Conservation (phyloP, 148 eudicot species). For the Dysphania ambrosioides region DNA sequence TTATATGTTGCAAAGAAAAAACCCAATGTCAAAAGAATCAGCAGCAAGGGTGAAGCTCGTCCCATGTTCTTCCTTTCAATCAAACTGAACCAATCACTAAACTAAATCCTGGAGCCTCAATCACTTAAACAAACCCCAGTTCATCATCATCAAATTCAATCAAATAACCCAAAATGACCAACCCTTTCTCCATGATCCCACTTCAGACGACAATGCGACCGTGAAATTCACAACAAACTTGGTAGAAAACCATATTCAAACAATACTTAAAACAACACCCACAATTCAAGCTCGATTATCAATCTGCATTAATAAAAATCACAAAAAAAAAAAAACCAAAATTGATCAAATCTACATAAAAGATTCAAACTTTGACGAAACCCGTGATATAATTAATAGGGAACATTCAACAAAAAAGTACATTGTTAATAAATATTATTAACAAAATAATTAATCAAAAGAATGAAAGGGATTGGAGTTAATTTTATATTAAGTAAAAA, state of each 20-base stretch:
- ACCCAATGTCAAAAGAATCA: conserved; percentile 59
- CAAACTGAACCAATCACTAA: conserved; percentile 24
- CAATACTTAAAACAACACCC: conserved; percentile 14
- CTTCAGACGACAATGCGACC: conserved; percentile 1
- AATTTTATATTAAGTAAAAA: background rate
- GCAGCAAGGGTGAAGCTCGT: conserved; percentile 46
- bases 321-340: conserved; percentile 21
- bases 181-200: conserved; percentile 14
- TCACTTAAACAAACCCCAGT: conserved; percentile 11
- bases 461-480: conserved; percentile 19
- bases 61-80: conserved; percentile 62
- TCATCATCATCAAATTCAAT: conserved; percentile 14
- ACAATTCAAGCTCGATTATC: conserved; percentile 27
- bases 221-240: background rate
- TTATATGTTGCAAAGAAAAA: conserved; percentile 78
- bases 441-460: conserved; percentile 10
- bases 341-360: conserved; percentile 3
- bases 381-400: background rate
- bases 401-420: background rate
- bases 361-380: conserved; percentile 20
- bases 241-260: conserved; percentile 1
- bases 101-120: conserved; percentile 12
- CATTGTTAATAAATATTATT: background rate
- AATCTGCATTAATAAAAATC: conserved; percentile 31
- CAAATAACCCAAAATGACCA: background rate